Evolutionary conservation across 108 stramenopile species (phyloP), one percentile per base, ranked within the genome.

Genomic region (Epipyxis sp.): DNA sequence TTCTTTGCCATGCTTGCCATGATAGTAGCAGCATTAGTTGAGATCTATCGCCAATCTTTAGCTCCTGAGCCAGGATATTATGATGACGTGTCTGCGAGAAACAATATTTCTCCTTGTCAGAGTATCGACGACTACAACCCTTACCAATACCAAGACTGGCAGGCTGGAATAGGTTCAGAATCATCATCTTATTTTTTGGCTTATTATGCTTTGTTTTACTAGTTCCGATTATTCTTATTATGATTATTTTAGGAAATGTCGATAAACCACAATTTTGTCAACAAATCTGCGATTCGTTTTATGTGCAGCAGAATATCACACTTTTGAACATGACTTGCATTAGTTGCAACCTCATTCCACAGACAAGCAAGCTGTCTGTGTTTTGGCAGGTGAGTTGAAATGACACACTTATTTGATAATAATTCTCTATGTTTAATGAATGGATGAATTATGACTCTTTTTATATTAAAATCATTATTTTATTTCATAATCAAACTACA

Each of bases 311-410:
- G 39, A 54, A 30, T 10, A 3, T 35, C 2, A 1, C 40, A 59
- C 35, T 27, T 44, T 80, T 25, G n/a, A 1, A 42, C 40, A n/a
- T 72, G 50, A 37, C 6, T 1, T 84, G 82, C 79, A 82, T 84
- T 29, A 32, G 42, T 16, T 84, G 84, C 40, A 79, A 84, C 0
- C 2, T 25, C 3, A 62, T 80, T 10, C 84, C 84, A 34, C 80
- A 81, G 32, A 30, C 74, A 25, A 76, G 81, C n/a, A 32, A 6
- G 16, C 20, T 34, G 1, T 74, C 80, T 29, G 82, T 84, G 3
- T 41, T 84, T 29, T 84, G 84, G 84, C 84, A 84, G 77, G 79
- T 86, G 20, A 81, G 81, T n/a, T n/a, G n/a, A n/a, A n/a, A n/a
- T n/a, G n/a, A n/a, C n/a, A n/a, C n/a, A n/a, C n/a, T n/a, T n/a